Conservation (phyloP, 306 rosid genomes). For the Hippophae gyantsensis region DNA sequence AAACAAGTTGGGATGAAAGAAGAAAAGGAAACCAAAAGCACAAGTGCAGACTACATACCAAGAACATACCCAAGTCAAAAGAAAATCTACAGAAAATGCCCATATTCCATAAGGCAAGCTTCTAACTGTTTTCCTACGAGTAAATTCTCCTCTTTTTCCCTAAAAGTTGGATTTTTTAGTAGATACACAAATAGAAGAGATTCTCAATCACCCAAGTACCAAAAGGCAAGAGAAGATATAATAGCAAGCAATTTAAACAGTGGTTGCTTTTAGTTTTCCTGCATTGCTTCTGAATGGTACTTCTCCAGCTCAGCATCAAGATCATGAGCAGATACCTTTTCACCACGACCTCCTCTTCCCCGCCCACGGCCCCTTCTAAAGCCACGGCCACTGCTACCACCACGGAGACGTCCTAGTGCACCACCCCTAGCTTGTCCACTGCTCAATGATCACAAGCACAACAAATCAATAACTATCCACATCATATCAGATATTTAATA, state of each 20-base stretch:
- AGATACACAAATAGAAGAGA: conserved; percentile 38
- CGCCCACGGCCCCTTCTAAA: conserved; percentile 35
- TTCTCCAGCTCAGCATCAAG: conserved; percentile 96
- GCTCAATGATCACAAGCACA: conserved; percentile 24
- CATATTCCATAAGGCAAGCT: conserved; percentile 45
- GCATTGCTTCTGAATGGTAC: conserved; percentile 85
- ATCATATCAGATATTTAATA: neutral
- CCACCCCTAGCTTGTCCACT: conserved; percentile 66
- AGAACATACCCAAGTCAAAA: conserved; percentile 39
- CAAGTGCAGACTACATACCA: conserved; percentile 19
- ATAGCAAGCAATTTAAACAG: conserved; percentile 33
- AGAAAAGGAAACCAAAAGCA: conserved; percentile 18
- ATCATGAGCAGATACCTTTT: conserved; percentile 82
- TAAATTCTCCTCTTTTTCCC: conserved; percentile 27
- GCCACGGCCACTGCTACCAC: conserved; percentile 52
- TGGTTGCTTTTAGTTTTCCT: conserved; percentile 37
- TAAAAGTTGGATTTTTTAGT: conserved; percentile 31
- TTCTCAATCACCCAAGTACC: conserved; percentile 33
- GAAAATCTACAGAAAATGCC: conserved; percentile 38
- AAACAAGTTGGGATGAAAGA: conserved; percentile 25
- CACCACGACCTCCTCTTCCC: conserved; percentile 49
- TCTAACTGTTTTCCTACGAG: conserved; percentile 36
- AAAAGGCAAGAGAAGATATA: conserved; percentile 36
- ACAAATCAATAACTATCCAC: conserved; percentile 4
- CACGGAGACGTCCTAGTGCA: conserved; percentile 42